A percentile compares a stretch with the other conserved stretches of the same genome.
These are phyloP conservation scores for Suillus placidus DNA, from an alignment of 768 basidiomycete species.

Conservation along the genomic window DNA sequence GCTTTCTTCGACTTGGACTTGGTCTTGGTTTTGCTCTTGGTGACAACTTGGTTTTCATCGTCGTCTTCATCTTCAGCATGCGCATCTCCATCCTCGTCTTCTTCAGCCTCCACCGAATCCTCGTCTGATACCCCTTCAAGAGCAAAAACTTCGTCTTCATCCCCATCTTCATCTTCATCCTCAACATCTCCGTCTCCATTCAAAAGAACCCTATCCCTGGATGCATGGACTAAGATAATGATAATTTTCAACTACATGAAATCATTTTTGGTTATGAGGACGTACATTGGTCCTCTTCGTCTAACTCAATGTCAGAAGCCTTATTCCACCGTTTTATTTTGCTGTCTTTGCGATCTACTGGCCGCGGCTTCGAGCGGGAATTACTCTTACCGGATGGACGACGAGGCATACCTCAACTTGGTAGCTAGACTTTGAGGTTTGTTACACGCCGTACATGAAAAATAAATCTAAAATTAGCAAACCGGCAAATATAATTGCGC, in stretches of 20 bases:
- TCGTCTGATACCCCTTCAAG: conserved; percentile 60
- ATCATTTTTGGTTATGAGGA: conserved; percentile 50
- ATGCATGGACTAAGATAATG: conserved; percentile 59
- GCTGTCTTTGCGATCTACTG: conserved; percentile 51
- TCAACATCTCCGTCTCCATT: conserved; percentile 55
- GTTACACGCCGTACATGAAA: background rate
- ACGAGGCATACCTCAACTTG: conserved; percentile 45
- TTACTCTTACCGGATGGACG: conserved; percentile 39
- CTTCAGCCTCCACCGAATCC: conserved; percentile 40
- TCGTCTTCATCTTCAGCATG: conserved; percentile 27
- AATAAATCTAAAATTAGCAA: background rate
- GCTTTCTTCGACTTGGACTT: conserved; percentile 19
- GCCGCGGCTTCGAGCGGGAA: conserved; percentile 43
- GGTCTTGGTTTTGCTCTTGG: conserved; percentile 8
- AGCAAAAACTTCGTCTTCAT: conserved; percentile 84
- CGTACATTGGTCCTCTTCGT: conserved; percentile 81
- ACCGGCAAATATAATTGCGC: background rate
- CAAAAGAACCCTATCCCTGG: conserved; percentile 76
- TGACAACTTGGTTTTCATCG: conserved; percentile 21
- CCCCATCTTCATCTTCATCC: conserved; percentile 57
- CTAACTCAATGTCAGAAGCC: conserved; percentile 66
- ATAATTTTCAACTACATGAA: conserved; percentile 77
- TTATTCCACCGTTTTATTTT: conserved; percentile 71
- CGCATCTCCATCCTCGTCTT: conserved; percentile 28
- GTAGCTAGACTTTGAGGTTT: background rate